Base-by-base conservation (phyloP, 768 basidiomycete species). In the Boletus huronensis region DNA sequence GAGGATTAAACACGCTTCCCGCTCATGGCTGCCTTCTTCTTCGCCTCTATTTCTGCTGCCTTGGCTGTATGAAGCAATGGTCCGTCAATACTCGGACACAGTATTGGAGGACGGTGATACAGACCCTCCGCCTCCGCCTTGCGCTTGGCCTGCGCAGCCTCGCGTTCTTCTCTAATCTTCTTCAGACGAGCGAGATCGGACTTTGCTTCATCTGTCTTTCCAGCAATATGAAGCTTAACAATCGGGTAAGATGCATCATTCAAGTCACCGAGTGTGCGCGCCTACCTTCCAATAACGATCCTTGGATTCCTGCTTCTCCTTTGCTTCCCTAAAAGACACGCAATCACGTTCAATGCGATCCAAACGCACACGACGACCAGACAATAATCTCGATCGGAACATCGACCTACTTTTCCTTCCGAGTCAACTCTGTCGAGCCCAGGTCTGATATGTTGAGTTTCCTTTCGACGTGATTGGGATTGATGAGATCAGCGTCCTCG, bases 121-220 rank as follows among this genome's bases (percentile, higher is more conserved):
- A 32, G 50, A 93, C 93, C 90, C 62, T 93, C 91, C 5, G 84
- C 79, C 66, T 96, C 95, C 0, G 94, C 94, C 74, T 91, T 84
- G 52, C 94, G 78, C 79, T 88, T 90, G 2, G 89, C 90, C 44
- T 85, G 85, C 1, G 94, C 93, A 39, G 84, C 88, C 58, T 94
- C 94, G 47, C 95, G 87, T 55, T 96, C 91, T 52, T 83, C 86
- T 55, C 82, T 82, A 64, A 98, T 91, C 82, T 86, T 88, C 43
- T 83, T 82, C 16, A 98, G 82, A 34, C 95, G 82, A 19, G 87
- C 82, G 47, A 98, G 83, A 71, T 98, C 95, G 4, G 85, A 71
- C 74, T 93, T 90, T 19, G 95, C 94, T 69, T 97, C 80, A 34
- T 88, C 85, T 0, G 95, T 98, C 83, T 97, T 90, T 56, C 95